phyloP scores from a whole-genome alignment of 345 rosid species.

The Clausena lansium region DNA sequence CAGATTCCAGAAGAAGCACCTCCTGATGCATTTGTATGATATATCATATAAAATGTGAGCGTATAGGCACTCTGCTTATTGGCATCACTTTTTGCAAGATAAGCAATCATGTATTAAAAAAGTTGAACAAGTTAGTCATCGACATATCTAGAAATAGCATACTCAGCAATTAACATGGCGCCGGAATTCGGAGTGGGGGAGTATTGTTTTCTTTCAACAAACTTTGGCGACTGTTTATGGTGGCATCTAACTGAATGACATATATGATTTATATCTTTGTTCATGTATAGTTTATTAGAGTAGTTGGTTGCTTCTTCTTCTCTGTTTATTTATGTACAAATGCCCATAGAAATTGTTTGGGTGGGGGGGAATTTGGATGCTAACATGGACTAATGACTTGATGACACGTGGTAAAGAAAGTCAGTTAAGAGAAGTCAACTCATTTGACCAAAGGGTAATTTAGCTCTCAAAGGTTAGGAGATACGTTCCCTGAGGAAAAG shows the following conservation, averaged over 20 bases:
- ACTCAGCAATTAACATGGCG: not conserved
- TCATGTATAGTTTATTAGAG: not conserved
- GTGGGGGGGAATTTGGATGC: no score
- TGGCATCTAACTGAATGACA: not conserved
- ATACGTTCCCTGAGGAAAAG: no score
- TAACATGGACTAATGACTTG: no score
- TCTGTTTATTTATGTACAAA: not conserved
- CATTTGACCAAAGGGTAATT: no score
- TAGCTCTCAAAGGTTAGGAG: no score
- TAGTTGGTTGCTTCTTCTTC: not conserved
- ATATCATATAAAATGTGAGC: not conserved
- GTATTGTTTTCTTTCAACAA: not conserved
- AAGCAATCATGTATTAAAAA: not conserved
- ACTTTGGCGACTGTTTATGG: not conserved
- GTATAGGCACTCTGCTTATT: not conserved
- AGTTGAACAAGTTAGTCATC: not conserved
- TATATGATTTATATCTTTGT: not conserved
- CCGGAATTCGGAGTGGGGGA: not conserved
- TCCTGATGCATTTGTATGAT: slow-evolving; percentile 36
- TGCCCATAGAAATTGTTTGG: not conserved
- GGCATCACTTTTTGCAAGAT: not conserved
- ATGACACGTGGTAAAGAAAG: no score
- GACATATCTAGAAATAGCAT: not conserved
- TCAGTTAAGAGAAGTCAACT: no score
- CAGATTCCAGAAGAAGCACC: slow-evolving; percentile 72